Base-by-base conservation (phyloP, 495 filamentous ascomycete genomes). In the Penicillium canescens region DNA sequence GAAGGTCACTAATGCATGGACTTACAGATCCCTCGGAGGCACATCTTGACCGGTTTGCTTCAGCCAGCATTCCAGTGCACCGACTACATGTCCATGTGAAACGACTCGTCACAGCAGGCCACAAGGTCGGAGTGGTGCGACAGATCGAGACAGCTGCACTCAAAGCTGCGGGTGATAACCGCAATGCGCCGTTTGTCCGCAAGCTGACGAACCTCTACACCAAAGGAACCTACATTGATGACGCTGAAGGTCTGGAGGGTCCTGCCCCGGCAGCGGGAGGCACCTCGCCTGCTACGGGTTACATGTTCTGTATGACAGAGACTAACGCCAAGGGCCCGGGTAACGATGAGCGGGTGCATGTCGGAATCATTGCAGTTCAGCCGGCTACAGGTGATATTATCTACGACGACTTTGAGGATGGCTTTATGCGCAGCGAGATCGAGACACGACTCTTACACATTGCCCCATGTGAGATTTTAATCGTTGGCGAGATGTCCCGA, bases 61-160 rank as follows among this genome's bases (percentile, higher is more conserved):
- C 93, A 6, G 94, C 95, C 1, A 97, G 93, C 69, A 91, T 99
- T 51, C 94, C 94, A 0, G 87, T 93, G 0, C 95, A 96, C 61
- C 84, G 95, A 37, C 74, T 99, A 13, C 90, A 90, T 62, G 93
- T 99, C 5, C 94, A 98, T 65, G 93, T 94, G 26, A 97, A 97
- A 68, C 87, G 95, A 6, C 81, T 99, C 1, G 88, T 99, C 12
- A 83, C 86, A 3, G 91, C 94, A 1, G 94, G 94, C 4, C 87
- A 97, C 66, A 99, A 99, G 65, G 92, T 99, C 42, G 94, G 94
- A 12, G 86, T 99, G 8, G 94, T 99, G 1, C 80, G 95, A 16
- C 94, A 99, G 71, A 76, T 96, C n/a, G 94, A 99, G 71, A 99
- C 94, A 0, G 94, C 94, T n/a, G 94, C 94, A 0, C 75, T 99